phyloP scores from a whole-genome alignment of 83 land plant species.

The Larix sibirica region DNA sequence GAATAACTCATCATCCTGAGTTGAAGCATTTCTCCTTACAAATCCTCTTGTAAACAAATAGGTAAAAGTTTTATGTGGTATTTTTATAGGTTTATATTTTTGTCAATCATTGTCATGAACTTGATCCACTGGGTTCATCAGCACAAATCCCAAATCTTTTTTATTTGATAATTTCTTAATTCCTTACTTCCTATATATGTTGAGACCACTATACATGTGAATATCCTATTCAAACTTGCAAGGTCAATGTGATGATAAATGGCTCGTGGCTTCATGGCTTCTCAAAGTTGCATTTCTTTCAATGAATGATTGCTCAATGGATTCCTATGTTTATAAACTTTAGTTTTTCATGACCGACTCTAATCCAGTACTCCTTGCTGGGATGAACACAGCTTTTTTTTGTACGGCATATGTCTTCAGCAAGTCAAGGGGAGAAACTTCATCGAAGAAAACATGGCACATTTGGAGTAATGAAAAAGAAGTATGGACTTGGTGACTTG shows the following conservation, averaged over 20 bases:
- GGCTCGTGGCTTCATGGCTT: not conserved
- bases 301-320: not conserved
- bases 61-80: not conserved
- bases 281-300: not conserved
- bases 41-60: not conserved
- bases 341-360: not conserved
- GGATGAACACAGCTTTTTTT: slow-evolving; percentile 14
- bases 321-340: not conserved
- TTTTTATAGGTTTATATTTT: not conserved
- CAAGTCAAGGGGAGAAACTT: slow-evolving; percentile 5
- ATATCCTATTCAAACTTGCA: not conserved
- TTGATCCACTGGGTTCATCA: not conserved
- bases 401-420: not conserved
- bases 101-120: not conserved
- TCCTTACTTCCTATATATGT: not conserved
- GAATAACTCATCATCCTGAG: not conserved
- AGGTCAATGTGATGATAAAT: not conserved
- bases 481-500: not conserved
- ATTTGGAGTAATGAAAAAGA: not conserved
- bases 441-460: not conserved
- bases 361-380: not conserved
- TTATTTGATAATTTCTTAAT: not conserved
- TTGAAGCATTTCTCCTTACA: slow-evolving; percentile 1
- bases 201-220: not conserved
- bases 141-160: not conserved